phyloP scores from a whole-genome alignment of 2,329 filamentous ascomycete species.

The Diplodia scrobiculata region DNA sequence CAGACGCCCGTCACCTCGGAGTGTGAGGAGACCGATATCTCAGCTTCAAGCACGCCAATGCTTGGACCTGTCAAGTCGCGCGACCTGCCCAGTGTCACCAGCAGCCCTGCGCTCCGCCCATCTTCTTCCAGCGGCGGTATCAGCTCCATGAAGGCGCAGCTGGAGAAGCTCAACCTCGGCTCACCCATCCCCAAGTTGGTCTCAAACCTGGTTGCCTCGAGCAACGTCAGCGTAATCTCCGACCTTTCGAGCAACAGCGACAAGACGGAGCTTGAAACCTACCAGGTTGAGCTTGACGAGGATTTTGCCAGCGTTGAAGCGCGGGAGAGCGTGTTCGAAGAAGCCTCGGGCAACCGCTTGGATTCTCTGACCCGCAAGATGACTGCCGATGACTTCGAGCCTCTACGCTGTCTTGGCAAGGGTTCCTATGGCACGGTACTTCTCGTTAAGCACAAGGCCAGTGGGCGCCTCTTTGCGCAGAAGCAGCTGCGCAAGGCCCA shows the following conservation, averaged over 20 bases:
- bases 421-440: conserved; percentile 94
- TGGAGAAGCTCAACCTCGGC: conserved; percentile 73
- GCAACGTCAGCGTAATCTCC: conserved; percentile 56
- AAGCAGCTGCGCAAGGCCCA: conserved; percentile 99
- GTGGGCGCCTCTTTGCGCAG: conserved; percentile 89
- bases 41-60: conserved; percentile 47
- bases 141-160: conserved; percentile 75
- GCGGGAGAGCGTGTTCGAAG: conserved; percentile 34
- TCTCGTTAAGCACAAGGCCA: conserved; percentile 84
- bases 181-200: conserved; percentile 57
- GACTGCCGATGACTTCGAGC: conserved; percentile 86
- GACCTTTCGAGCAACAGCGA: conserved; percentile 62
- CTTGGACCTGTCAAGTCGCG: conserved; percentile 45
- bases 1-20: conserved; percentile 56
- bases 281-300: conserved; percentile 79
- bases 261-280: conserved; percentile 74
- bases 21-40: conserved; percentile 59
- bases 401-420: conserved; percentile 89
- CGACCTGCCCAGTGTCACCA: conserved; percentile 55
- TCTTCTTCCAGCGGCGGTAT: conserved; percentile 66
- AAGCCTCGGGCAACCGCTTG: conserved; percentile 55
- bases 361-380: conserved; percentile 72
- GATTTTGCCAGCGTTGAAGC: conserved; percentile 75
- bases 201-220: conserved; percentile 45
- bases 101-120: conserved; percentile 55